Base-by-base conservation (phyloP, 2,329 filamentous ascomycete genomes). In the Pleomassaria siparia region DNA sequence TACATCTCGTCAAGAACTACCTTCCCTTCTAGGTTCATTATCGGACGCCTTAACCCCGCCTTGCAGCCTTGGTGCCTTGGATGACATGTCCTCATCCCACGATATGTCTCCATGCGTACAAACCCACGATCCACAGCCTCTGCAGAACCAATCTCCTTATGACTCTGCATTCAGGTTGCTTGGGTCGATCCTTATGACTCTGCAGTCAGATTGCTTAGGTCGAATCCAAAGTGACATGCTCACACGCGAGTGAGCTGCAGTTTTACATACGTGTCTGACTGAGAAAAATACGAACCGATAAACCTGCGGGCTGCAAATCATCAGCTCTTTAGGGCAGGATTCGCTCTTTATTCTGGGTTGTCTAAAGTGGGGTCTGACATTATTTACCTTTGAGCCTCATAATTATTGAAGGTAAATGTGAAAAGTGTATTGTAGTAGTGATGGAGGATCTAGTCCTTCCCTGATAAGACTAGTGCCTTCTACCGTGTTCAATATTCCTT, bases 21-120 rank as follows among this genome's bases (percentile, higher is more conserved):
- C 40, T 42, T 29, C 40, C 40, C 22, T 32, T 20, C 28, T 4
- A 20, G 28, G 40, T 10, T 22, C 26, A 32, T 42, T 6, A 12
- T 9, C 11, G 26, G 12, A 16, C 5, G 40, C 8, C 20, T 32
- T 21, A 20, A 20, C 28, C 35, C 18, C 32, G 40, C 40, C 21
- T 42, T 42, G 10, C 15, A 15, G 28, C 28, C 40, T 42, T 42
- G 12, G 26, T 24, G 40, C 40, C 40, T 22, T n/a, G 13, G n/a
- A 37, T 22, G 35, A 22, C 35, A 32, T n/a, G n/a, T 42, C 12
- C 22, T 30, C 6, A n/a, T 20, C 13, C 16, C 11, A 8, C 11
- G 22, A 35, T 35, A 11, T 20, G 5, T 22, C 35, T n/a, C 5
- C 29, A 32, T 32, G 29, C 13, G 15, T 11, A 9, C 9, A 22